phyloP scores from a whole-genome alignment of 106 monocot genomes.

The Narthecium ossifragum region DNA sequence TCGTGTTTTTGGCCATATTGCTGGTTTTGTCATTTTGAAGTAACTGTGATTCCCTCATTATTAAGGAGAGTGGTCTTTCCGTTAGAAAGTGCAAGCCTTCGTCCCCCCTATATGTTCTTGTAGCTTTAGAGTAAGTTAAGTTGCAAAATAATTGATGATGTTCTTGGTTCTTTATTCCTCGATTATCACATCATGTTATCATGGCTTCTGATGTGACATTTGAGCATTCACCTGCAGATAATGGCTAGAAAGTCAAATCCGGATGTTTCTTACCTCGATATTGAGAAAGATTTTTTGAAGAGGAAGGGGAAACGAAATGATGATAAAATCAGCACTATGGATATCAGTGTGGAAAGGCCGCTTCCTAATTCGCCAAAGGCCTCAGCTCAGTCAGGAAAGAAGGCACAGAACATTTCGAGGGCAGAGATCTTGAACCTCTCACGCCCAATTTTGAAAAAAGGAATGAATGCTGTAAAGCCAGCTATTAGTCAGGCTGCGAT shows the following conservation, averaged over 20 bases:
- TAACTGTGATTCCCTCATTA: too few species aligned
- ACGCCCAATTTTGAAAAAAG: constrained; percentile 27
- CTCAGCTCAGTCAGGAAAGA: not conserved
- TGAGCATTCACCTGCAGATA: constrained; percentile 37
- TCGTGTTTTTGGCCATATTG: not conserved
- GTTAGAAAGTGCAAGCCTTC: too few species aligned
- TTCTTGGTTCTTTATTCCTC: too few species aligned
- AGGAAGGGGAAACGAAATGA: constrained; percentile 42
- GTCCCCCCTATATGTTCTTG: too few species aligned
- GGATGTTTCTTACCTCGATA: constrained; percentile 60
- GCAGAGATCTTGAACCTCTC: constrained; percentile 17
- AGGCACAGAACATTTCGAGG: not conserved
- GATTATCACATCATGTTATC: too few species aligned
- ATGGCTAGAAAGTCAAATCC: constrained; percentile 67
- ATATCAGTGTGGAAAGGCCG: constrained; percentile 6
- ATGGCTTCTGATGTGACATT: not conserved
- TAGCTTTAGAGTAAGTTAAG: too few species aligned
- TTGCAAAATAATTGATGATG: too few species aligned
- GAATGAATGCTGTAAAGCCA: constrained; percentile 5
- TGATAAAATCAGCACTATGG: constrained; percentile 14
- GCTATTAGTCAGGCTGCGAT: constrained; percentile 1
- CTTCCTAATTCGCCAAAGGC: not conserved
- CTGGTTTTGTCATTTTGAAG: not conserved
- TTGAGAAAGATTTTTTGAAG: constrained; percentile 65
- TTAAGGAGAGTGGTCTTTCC: too few species aligned